Percentiles rank a stretch among this genome's conserved stretches.
Evolutionary conservation across 139 green algal species (phyloP).

Genomic region (Tetradesmus lagerheimii): DNA sequence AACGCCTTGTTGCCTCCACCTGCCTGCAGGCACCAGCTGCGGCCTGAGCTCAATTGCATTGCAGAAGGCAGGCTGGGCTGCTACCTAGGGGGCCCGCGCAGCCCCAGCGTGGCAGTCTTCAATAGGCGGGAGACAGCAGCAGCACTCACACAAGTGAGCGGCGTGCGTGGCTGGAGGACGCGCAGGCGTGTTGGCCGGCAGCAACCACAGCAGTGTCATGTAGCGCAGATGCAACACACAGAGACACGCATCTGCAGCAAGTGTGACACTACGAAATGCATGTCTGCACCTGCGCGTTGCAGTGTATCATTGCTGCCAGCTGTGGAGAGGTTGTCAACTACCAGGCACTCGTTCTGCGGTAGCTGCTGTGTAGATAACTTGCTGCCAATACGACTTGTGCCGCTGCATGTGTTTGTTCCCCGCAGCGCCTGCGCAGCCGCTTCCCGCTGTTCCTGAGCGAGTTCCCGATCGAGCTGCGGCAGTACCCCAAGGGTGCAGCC

Average conservation of each 20-base stretch:
- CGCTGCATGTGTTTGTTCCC: neutral
- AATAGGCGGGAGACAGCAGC: neutral
- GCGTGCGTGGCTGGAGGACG: neutral
- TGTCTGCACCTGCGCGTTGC: too few relatives aligned
- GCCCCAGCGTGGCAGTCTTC: neutral
- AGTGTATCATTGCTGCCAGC: too few relatives aligned
- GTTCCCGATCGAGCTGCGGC: conserved; percentile 46
- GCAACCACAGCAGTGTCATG: too few relatives aligned
- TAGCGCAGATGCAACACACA: too few relatives aligned
- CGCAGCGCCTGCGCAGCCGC: conserved; percentile 14
- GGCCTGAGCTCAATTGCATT: conserved; percentile 47
- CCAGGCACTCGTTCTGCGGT: too few relatives aligned
- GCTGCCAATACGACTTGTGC: too few relatives aligned
- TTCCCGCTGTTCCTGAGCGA: conserved; percentile 32
- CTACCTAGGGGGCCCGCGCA: conserved; percentile 3
- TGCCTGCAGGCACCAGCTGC: conserved; percentile 15
- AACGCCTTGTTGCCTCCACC: too few relatives aligned
- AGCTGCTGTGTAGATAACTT: too few relatives aligned
- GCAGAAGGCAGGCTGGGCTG: conserved; percentile 20
- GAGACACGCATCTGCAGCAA: too few relatives aligned
- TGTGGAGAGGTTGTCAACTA: too few relatives aligned
- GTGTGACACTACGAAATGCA: too few relatives aligned
- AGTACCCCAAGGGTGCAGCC: conserved; percentile 25
- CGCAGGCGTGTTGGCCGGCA: too few relatives aligned
- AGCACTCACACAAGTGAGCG: neutral